A percentile compares a stretch with the other conserved stretches of the same genome.
These are phyloP conservation scores for Lactifluus rugatus DNA, from an alignment of 768 basidiomycete genomes.

Conservation along the genomic window DNA sequence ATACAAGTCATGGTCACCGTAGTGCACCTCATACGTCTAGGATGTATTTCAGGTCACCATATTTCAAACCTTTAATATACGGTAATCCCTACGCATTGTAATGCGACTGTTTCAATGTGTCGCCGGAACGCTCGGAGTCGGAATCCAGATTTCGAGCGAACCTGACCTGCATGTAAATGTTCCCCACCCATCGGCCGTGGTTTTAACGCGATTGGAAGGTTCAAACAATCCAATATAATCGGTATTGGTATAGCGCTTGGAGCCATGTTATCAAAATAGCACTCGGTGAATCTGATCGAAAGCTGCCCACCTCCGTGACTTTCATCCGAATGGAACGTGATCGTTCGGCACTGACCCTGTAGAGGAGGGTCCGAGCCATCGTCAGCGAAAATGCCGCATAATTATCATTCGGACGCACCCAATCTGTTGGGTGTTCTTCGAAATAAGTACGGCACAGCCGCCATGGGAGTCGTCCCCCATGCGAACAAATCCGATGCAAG, in stretches of 20 bases:
- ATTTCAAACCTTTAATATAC: neutral
- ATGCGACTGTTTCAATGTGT: neutral
- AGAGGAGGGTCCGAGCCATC: neutral
- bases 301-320: conserved; percentile 44
- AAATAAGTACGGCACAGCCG: conserved; percentile 66
- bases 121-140: conserved; percentile 13
- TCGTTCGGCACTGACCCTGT: neutral
- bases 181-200: conserved; percentile 54
- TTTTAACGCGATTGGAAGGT: conserved; percentile 33
- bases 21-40: neutral
- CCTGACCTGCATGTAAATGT: conserved; percentile 49
- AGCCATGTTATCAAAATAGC: conserved; percentile 18
- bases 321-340: conserved; percentile 52
- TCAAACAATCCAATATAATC: conserved; percentile 43
- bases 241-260: conserved; percentile 27
- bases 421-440: conserved; percentile 34
- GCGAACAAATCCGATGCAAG: conserved; percentile 73
- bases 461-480: conserved; percentile 42
- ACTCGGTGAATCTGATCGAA: conserved; percentile 27
- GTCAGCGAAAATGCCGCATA: neutral
- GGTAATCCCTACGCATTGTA: neutral
- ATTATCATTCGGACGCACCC: conserved; percentile 7
- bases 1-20: neutral
- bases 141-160: conserved; percentile 52
- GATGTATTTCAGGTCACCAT: neutral